phyloP scores from a whole-genome alignment of 768 basidiomycete species.

The Flagelloscypha sp. region DNA sequence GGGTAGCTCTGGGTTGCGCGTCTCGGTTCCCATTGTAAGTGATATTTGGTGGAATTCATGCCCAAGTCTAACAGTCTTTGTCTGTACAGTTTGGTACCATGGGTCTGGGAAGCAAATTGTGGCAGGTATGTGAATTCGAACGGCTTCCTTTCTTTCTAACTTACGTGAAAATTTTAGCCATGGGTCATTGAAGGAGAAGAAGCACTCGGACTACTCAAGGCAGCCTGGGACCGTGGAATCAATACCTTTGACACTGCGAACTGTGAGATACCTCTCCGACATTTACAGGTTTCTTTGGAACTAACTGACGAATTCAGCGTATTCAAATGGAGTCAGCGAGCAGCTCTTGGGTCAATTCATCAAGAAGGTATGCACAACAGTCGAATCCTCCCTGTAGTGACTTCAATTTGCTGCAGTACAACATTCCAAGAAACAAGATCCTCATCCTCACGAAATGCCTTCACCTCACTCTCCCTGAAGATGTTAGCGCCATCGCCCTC shows the following conservation, averaged over 20 bases:
- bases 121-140: slow-evolving; percentile 7
- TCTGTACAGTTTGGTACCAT: slow-evolving; percentile 15
- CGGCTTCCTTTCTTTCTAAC: too few species aligned
- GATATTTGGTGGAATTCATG: not conserved
- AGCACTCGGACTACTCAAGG: slow-evolving; percentile 34
- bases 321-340: slow-evolving; percentile 32
- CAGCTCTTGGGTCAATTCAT: slow-evolving; percentile 33
- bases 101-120: slow-evolving; percentile 16
- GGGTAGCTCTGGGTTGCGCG: slow-evolving; percentile 11
- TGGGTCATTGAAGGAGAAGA: slow-evolving; percentile 46
- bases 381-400: slow-evolving; percentile 1
- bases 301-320: slow-evolving; percentile 25
- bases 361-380: slow-evolving; percentile 18
- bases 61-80: not conserved
- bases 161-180: slow-evolving; percentile 17
- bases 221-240: slow-evolving; percentile 34
- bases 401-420: slow-evolving; percentile 10
- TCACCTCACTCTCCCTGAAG: slow-evolving; percentile 9
- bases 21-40: slow-evolving; percentile 15
- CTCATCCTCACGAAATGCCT: slow-evolving; percentile 16
- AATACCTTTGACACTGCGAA: slow-evolving; percentile 31
- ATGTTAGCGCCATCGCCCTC: not conserved
- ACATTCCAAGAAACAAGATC: slow-evolving; percentile 17
- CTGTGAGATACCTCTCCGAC: slow-evolving; percentile 14
- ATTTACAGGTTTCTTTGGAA: slow-evolving; percentile 32